A percentile compares a stretch with the other conserved stretches of the same genome.
Conservation (phyloP, 169 alveolate species). For the Cryptosporidium tyzzeri region DNA sequence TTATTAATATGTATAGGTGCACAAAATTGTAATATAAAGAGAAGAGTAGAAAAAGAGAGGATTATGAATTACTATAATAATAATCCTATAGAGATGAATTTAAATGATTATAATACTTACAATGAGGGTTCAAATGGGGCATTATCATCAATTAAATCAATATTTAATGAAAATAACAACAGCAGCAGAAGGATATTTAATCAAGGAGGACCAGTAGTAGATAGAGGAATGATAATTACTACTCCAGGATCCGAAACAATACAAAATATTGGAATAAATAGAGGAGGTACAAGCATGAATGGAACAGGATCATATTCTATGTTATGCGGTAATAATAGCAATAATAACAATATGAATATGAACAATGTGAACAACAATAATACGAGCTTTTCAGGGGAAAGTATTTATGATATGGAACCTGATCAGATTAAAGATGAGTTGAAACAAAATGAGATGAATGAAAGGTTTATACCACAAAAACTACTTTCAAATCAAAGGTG, state of each 20-base stretch:
- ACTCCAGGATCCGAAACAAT: neutral
- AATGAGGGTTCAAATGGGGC: too few species aligned
- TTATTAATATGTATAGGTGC: constrained; percentile 40
- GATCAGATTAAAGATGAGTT: neutral
- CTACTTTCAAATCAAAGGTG: constrained; percentile 47
- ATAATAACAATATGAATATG: too few species aligned
- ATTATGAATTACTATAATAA: too few species aligned
- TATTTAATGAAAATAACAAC: too few species aligned
- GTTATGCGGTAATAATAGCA: too few species aligned
- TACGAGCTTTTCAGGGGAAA: neutral
- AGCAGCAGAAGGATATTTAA: neutral
- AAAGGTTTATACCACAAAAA: constrained; percentile 30
- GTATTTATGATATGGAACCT: neutral
- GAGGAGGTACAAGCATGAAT: neutral
- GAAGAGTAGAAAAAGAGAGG: neutral
- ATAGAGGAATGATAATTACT: neutral
- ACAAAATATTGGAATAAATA: neutral
- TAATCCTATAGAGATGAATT: neutral
- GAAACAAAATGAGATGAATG: neutral
- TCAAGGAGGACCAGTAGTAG: neutral
- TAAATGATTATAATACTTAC: too few species aligned
- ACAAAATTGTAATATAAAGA: constrained; percentile 6
- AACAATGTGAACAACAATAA: neutral
- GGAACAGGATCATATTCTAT: neutral
- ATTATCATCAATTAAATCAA: too few species aligned